Percentiles rank a stretch among this genome's conserved stretches.
Evolutionary conservation across 1,139 yeast species (phyloP).

Genomic region (Saccharomyces hybrid): DNA sequence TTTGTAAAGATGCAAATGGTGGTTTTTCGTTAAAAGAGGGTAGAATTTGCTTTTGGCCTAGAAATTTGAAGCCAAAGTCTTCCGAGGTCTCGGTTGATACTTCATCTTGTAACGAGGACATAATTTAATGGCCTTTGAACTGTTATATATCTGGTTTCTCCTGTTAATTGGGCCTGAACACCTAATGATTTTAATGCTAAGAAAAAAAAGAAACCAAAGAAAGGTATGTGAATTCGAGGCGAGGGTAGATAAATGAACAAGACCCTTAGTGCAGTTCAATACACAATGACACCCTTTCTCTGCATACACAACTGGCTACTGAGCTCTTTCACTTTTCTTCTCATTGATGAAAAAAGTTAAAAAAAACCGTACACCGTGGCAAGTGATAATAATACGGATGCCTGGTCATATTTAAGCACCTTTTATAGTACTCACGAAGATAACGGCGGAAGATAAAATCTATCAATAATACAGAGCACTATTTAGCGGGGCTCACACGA

Average conservation of each 20-base stretch:
- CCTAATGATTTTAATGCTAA: not conserved
- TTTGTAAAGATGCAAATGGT: slow-evolving; percentile 27
- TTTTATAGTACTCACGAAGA: not conserved
- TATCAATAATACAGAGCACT: not conserved
- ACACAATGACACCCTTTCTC: not conserved
- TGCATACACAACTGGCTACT: not conserved
- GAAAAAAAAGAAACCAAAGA: not conserved
- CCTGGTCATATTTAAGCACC: not conserved
- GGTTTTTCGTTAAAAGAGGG: slow-evolving; percentile 28
- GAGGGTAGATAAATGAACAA: not conserved
- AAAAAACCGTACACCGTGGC: not conserved
- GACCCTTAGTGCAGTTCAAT: not conserved
- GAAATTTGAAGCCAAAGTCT: slow-evolving; percentile 36
- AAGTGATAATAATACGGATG: not conserved
- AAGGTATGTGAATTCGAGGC: not conserved
- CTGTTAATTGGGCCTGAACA: not conserved
- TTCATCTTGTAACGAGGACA: slow-evolving; percentile 20
- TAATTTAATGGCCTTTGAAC: not conserved
- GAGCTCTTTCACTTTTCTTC: not conserved
- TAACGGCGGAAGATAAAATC: not conserved
- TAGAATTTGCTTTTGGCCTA: slow-evolving; percentile 30
- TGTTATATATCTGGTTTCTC: not conserved
- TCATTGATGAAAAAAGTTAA: not conserved
- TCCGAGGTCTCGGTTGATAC: slow-evolving; percentile 27
- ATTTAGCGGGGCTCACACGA: not conserved